Evolutionary conservation across 148 eudicot genomes (phyloP), one percentile per base, ranked within the genome.

Genomic region (Euryodendron excelsum): DNA sequence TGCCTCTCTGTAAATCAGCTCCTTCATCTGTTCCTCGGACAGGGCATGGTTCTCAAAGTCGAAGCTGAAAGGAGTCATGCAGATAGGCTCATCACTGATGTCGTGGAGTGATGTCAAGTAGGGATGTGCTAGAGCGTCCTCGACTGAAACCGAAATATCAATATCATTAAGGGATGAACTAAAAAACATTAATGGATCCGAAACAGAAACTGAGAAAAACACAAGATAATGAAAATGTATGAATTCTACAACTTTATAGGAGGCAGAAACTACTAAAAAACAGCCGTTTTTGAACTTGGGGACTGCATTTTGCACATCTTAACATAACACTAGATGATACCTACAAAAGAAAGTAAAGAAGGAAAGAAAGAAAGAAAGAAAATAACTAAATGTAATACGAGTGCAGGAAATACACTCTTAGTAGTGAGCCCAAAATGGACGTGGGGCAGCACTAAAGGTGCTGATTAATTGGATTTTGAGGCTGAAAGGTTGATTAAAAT

Each of bases 1-100:
- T 74, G 93, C 92, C 83, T 94, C 97, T 45, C 91, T 87, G 79
- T 92, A 92, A 78, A 94, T 94, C 37, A 92, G 87, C 85, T 94
- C 98, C 84, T 89, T 94, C 98, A 94, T 94, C 80, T 92, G 96
- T 79, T 94, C 97, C 84, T 94, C 97, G 0, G 91, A 77, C 73
- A 93, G 78, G 37, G 97, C 94, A 58, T 93, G 96, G 79, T 92
- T 96, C 79, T 91, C 95, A 77, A 91, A 93, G 84, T 93, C 97
- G 14, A 93, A 91, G 84, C 81, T 91, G 79, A 93, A 91, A 45
- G 98, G 96, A 50, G 88, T 88, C 88, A 80, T 73, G 88, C 98
- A 91, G 47, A 80, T 76, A 53, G 98, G 98, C 85, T 93, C 98
- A 27, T 93, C 98, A 25, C 92, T 93, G 37, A 89, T 88, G 87